Conservation (phyloP, 805 yeast genomes). For the Kurtzmaniella cleridarum region DNA sequence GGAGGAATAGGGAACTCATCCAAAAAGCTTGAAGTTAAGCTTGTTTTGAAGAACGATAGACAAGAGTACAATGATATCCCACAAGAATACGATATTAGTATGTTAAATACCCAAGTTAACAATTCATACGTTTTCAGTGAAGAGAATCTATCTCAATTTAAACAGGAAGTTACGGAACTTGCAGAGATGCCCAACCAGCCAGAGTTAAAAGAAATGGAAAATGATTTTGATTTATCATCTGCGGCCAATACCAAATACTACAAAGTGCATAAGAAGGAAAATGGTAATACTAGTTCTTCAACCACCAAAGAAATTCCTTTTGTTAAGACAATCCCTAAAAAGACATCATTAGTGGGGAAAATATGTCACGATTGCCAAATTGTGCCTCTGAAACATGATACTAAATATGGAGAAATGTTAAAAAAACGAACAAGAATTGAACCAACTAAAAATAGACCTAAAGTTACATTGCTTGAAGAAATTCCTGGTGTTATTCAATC, state of each 20-base stretch:
- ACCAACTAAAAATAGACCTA: conserved; percentile 46
- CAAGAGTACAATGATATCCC: conserved; percentile 51
- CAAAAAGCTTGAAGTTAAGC: conserved; percentile 43
- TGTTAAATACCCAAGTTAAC: conserved; percentile 73
- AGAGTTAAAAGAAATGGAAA: conserved; percentile 32
- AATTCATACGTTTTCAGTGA: conserved; percentile 88
- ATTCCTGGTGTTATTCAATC: conserved; percentile 86
- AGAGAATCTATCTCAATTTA: conserved; percentile 62
- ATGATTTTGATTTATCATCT: conserved; percentile 1
- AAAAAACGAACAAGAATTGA: conserved; percentile 48
- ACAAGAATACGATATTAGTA: conserved; percentile 72
- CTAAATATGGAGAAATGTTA: conserved; percentile 61
- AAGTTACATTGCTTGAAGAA: conserved; percentile 67
- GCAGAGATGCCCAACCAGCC: conserved; percentile 52
- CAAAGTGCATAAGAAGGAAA: not conserved
- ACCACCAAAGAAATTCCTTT: conserved; percentile 48
- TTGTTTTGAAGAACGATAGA: conserved; percentile 33
- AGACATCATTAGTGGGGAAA: conserved; percentile 80
- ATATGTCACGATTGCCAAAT: conserved; percentile 90
- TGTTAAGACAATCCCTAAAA: conserved; percentile 83
- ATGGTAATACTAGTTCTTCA: conserved; percentile 3
- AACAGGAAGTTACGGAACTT: conserved; percentile 46
- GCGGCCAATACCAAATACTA: conserved; percentile 2
- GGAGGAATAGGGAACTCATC: conserved; percentile 12
- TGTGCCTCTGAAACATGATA: conserved; percentile 70